Conservation (phyloP, 129 eudicot species). For the Apium graveolens region DNA sequence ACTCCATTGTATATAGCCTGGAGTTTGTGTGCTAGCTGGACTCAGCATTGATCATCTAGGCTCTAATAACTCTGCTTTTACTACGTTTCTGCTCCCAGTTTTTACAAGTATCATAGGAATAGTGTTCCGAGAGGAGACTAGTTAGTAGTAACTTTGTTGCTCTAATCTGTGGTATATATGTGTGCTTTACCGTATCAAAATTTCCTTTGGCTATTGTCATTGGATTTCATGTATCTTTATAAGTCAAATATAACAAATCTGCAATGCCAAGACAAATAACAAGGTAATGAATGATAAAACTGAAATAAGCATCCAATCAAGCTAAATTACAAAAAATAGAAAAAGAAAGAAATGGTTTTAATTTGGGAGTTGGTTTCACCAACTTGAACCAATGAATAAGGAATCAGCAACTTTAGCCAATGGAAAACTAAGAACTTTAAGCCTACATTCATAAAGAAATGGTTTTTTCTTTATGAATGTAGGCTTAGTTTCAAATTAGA, state of each 20-base stretch:
- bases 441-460: no score
- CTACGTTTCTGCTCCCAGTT: background rate
- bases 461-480: background rate
- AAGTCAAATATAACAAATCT: background rate
- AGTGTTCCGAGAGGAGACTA: background rate
- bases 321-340: background rate
- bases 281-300: background rate
- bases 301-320: background rate
- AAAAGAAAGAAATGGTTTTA: background rate
- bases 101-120: background rate
- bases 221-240: background rate
- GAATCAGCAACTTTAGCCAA: no score
- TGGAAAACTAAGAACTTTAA: no score
- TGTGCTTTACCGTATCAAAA: background rate
- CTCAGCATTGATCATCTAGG: background rate
- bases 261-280: background rate
- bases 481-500: background rate
- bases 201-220: background rate
- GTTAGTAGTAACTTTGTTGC: background rate
- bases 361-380: background rate
- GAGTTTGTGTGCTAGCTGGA: background rate
- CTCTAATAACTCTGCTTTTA: background rate
- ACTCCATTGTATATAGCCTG: conserved; percentile 8
- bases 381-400: background rate
- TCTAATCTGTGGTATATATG: conserved; percentile 4